A percentile compares a stretch with the other conserved stretches of the same genome.
Conservation (phyloP, 2,329 filamentous ascomycete genomes). For the Claviceps africana region DNA sequence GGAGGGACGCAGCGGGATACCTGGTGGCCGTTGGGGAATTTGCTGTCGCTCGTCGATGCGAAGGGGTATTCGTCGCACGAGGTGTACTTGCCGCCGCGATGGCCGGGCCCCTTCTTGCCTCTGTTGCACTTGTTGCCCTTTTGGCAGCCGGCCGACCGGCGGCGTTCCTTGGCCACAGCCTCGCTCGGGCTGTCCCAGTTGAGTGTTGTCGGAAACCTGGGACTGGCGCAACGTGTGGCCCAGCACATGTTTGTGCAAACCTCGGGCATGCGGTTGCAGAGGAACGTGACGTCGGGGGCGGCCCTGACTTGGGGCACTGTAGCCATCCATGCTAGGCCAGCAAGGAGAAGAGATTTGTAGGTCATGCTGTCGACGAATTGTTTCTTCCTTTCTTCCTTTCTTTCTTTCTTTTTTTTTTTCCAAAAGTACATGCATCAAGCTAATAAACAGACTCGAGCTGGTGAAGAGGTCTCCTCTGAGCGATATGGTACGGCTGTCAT, state of each 20-base stretch:
- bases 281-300: background rate
- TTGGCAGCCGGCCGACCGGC: constrained; percentile 6
- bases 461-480: no score
- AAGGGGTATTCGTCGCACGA: constrained; percentile 12
- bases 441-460: no score
- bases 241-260: background rate
- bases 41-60: constrained; percentile 6
- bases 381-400: no score
- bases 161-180: background rate
- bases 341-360: background rate
- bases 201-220: background rate
- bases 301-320: background rate
- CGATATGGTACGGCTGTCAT: no score
- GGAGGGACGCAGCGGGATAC: constrained; percentile 11
- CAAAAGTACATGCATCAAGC: no score
- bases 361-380: background rate
- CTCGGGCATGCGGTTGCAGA: background rate
- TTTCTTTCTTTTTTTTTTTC: no score
- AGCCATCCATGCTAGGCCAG: background rate
- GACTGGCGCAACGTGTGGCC: background rate
- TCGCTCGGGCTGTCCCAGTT: background rate
- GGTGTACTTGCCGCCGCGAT: constrained; percentile 4
- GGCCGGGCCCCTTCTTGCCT: constrained; percentile 6
- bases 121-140: constrained; percentile 7
- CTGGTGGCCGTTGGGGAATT: constrained; percentile 6